A percentile compares a stretch with the other conserved stretches of the same genome.
phyloP scores from a whole-genome alignment of 2,329 filamentous ascomycete species.

The Nothopassalora personata region DNA sequence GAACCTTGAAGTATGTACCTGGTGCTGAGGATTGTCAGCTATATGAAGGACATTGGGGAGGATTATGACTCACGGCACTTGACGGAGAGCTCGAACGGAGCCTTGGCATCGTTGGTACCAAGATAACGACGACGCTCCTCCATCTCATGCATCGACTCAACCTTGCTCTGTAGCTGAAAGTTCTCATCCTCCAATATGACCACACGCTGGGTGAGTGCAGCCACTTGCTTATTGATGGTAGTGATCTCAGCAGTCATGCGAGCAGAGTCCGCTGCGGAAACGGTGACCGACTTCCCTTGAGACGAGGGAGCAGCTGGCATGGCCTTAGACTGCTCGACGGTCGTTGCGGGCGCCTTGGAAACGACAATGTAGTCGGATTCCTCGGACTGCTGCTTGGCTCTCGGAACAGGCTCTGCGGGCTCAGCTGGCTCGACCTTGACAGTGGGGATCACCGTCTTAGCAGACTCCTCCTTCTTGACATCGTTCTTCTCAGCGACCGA shows the following conservation, averaged over 20 bases:
- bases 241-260: background rate
- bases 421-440: background rate
- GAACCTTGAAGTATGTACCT: background rate
- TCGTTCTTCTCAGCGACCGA: background rate
- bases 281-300: background rate
- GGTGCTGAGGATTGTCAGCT: background rate
- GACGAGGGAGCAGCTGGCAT: background rate
- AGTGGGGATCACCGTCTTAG: background rate
- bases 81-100: background rate
- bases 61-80: background rate
- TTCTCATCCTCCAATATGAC: background rate
- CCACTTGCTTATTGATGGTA: background rate
- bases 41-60: background rate
- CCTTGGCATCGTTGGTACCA: background rate
- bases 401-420: background rate
- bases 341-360: background rate
- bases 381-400: background rate
- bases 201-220: background rate
- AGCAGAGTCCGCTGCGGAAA: background rate
- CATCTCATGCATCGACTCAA: background rate
- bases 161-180: background rate
- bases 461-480: background rate
- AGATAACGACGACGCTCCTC: background rate
- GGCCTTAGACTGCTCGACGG: background rate
- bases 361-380: background rate